A percentile compares a stretch with the other conserved stretches of the same genome.
phyloP scores from a whole-genome alignment of 805 yeast species.

The Wickerhamomyces ciferrii region DNA sequence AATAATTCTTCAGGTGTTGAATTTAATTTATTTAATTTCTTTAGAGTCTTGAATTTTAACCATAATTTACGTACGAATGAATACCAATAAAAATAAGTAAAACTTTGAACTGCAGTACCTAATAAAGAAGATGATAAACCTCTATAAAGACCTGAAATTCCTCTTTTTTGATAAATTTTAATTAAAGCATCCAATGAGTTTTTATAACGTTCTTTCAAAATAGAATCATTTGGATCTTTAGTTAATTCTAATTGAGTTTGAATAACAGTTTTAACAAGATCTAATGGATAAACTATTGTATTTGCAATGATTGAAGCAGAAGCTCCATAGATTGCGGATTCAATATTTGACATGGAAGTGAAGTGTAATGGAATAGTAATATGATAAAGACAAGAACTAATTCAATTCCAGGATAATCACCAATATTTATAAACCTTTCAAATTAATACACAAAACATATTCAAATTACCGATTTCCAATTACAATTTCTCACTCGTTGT shows the following conservation, averaged over 20 bases:
- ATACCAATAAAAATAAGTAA: conserved; percentile 86
- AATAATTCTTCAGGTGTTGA: conserved; percentile 64
- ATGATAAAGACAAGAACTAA: no score
- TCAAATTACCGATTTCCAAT: no score
- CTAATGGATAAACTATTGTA: conserved; percentile 75
- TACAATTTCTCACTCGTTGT: no score
- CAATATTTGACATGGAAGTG: conserved; percentile 49
- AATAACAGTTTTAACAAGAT: conserved; percentile 68
- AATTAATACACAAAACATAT: no score
- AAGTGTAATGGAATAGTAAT: no score
- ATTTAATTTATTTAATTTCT: conserved; percentile 20
- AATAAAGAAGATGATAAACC: conserved; percentile 64
- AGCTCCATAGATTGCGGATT: conserved; percentile 79
- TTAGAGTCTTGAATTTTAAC: conserved; percentile 30
- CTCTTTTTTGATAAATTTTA: conserved; percentile 52
- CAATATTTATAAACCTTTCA: no score
- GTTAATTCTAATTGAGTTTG: conserved; percentile 52
- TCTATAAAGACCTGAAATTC: conserved; percentile 64
- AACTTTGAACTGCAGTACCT: conserved; percentile 73
- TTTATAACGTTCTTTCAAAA: conserved; percentile 34
- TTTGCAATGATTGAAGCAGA: conserved; percentile 79
- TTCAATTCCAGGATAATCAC: no score
- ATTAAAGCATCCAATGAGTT: conserved; percentile 58
- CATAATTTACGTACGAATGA: conserved; percentile 59
- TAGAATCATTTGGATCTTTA: conserved; percentile 3